Base-by-base conservation (phyloP, 306 rosid genomes). In the Vigna trinervia region DNA sequence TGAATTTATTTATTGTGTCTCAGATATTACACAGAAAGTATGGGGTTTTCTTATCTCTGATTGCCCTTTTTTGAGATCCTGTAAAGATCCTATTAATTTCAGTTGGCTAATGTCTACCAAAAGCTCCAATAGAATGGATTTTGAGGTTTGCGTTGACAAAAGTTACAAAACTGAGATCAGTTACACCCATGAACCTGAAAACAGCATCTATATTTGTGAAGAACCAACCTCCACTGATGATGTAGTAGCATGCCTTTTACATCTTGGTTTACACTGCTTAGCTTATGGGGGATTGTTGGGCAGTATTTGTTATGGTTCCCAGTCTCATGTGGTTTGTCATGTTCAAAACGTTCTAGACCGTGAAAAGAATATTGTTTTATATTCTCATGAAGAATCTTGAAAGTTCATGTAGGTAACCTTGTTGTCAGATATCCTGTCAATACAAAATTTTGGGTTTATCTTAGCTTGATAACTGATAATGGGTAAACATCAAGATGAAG, bases 181-280 rank as follows among this genome's bases (percentile, higher is more conserved):
- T 77, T 56, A 52, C 71, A 60, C 59, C 28, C 48, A 59, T 46
- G 85, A 80, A 54, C 45, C 66, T 76, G 47, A 23, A 13, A 80
- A 66, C 62, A 60, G 41, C 59, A 4, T 50, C 12, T 38, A 30
- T 63, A 19, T 14, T 30, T 7, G 67, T 26, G 83, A 69, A 64
- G 81, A 73, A 19, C 15, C 81, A 58, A 74, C 51, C 46, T 45
- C 17, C 76, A 50, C 23, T 32, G 62, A 75, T 51, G 54, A 76
- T 46, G 84, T 48, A 71, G 71, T 85, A 62, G 41, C 34, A 65
- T 45, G 54, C 19, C 73, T 85, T 45, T 58, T 83, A 69, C 83
- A 84, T 76, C 90, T 89, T 17, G 89, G 91, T n/a, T 59, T 79
- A 19, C 93, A 92, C 64, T 92, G 92, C 85, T 78, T 87, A 74